phyloP scores from a whole-genome alignment of 1,284 basidiomycete genomes.

The Porodaedalea pini region DNA sequence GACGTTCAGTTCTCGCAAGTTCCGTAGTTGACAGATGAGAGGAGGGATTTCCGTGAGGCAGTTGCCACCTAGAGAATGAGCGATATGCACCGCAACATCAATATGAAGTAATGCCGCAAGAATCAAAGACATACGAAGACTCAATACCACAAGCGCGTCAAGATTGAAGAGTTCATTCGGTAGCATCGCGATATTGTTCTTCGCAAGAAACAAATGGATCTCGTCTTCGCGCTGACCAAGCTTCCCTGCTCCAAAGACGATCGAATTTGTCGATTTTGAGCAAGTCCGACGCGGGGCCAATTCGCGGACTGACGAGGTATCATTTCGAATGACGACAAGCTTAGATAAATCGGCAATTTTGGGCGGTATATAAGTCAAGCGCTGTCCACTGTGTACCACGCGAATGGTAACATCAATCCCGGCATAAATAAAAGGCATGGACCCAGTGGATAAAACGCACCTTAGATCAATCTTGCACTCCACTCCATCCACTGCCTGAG shows the following conservation, averaged over 20 bases:
- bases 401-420: not conserved
- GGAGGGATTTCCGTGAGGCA: slow-evolving; percentile 56
- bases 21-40: slow-evolving; percentile 52
- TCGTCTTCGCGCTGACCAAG: slow-evolving; percentile 35
- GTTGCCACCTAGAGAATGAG: slow-evolving; percentile 47
- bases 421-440: not conserved
- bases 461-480: slow-evolving; percentile 39
- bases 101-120: slow-evolving; percentile 10
- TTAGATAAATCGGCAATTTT: slow-evolving; percentile 39
- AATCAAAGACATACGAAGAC: slow-evolving; percentile 44
- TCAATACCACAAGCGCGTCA: slow-evolving; percentile 49
- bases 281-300: slow-evolving; percentile 14
- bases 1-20: slow-evolving; percentile 59
- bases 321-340: slow-evolving; percentile 35
- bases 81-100: not conserved
- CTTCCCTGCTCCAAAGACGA: slow-evolving; percentile 18
- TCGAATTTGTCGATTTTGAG: slow-evolving; percentile 21
- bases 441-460: slow-evolving; percentile 30
- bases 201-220: slow-evolving; percentile 44
- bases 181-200: slow-evolving; percentile 45
- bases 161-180: slow-evolving; percentile 52
- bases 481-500: slow-evolving; percentile 36
- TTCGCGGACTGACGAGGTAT: slow-evolving; percentile 10
- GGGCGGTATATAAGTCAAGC: slow-evolving; percentile 40
- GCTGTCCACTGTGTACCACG: slow-evolving; percentile 26